Percentiles rank a stretch among this genome's conserved stretches.
Conservation (phyloP, 441 rosid genomes). For the Geranium incanum region DNA sequence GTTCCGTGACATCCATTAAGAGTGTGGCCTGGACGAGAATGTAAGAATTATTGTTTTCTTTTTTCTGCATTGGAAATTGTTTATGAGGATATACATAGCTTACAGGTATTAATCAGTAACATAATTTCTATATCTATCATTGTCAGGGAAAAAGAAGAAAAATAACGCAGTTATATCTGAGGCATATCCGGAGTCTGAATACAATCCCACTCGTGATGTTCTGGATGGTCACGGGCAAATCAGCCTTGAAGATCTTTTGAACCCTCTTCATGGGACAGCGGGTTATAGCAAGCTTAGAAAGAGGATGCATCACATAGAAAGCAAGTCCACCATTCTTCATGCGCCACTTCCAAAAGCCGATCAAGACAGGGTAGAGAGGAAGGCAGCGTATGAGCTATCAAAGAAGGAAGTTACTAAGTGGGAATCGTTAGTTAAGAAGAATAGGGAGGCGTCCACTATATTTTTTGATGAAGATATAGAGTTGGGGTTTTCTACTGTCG, state of each 20-base stretch:
- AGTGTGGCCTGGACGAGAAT: conserved; percentile 65
- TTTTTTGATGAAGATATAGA: conserved; percentile 63
- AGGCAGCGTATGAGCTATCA: conserved; percentile 46
- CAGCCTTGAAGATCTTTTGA: conserved; percentile 59
- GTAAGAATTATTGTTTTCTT: conserved; percentile 25
- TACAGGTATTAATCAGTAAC: conserved; percentile 3
- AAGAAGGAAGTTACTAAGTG: conserved; percentile 63
- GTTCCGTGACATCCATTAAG: conserved; percentile 57
- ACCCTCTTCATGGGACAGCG: conserved; percentile 53
- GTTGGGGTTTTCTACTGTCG: conserved; percentile 73
- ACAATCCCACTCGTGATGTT: conserved; percentile 72
- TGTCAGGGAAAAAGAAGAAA: conserved; percentile 54
- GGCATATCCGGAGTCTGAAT: conserved; percentile 83
- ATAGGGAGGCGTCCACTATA: conserved; percentile 77
- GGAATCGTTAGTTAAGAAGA: conserved; percentile 70
- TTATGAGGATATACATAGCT: conserved; percentile 9
- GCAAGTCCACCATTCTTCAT: conserved; percentile 44
- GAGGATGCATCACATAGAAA: conserved; percentile 41
- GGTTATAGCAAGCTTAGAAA: conserved; percentile 51
- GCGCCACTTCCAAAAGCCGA: conserved; percentile 72
- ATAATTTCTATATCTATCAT: conserved; percentile 9
- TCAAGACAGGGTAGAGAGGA: conserved; percentile 67
- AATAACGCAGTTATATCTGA: conserved; percentile 48
- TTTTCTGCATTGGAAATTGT: neutral
- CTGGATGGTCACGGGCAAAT: conserved; percentile 56